Conservation (phyloP, 225 moss, liverwort and hornwort genomes). For the Neckera pumila region DNA sequence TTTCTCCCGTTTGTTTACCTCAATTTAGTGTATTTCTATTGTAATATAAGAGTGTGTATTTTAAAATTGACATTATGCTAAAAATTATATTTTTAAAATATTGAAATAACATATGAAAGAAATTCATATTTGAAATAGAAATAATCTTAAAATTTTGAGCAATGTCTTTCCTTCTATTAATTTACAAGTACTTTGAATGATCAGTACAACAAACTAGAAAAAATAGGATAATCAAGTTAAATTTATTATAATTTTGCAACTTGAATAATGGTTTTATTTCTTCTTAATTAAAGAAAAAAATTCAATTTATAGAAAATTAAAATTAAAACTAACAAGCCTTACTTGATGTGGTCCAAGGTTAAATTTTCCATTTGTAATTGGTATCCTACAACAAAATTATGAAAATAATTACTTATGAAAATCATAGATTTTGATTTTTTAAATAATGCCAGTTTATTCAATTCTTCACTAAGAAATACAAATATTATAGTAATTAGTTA, state of each 20-base stretch:
- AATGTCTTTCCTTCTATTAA: neutral
- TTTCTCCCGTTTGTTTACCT: rapidly evolving
- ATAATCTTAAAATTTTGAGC: neutral
- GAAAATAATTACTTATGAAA: neutral
- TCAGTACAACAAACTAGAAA: neutral
- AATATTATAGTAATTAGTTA: too few species aligned
- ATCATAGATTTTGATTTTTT: neutral
- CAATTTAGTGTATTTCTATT: neutral
- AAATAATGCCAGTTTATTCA: neutral
- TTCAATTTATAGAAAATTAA: rapidly evolving
- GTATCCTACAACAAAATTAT: neutral
- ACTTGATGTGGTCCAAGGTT: neutral
- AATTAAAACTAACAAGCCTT: rapidly evolving
- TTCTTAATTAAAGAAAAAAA: neutral
- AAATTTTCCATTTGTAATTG: slow-evolving; percentile 4
- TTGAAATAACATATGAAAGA: too few species aligned
- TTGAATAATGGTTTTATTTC: neutral
- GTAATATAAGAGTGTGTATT: neutral
- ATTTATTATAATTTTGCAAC: rapidly evolving
- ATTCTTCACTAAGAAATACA: too few species aligned
- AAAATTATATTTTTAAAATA: neutral
- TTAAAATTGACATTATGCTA: too few species aligned
- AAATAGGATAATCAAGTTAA: too few species aligned
- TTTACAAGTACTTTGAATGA: neutral
- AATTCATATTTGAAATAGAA: neutral